Base-by-base conservation (phyloP, 345 rosid genomes). In the Citrus reticulata region DNA sequence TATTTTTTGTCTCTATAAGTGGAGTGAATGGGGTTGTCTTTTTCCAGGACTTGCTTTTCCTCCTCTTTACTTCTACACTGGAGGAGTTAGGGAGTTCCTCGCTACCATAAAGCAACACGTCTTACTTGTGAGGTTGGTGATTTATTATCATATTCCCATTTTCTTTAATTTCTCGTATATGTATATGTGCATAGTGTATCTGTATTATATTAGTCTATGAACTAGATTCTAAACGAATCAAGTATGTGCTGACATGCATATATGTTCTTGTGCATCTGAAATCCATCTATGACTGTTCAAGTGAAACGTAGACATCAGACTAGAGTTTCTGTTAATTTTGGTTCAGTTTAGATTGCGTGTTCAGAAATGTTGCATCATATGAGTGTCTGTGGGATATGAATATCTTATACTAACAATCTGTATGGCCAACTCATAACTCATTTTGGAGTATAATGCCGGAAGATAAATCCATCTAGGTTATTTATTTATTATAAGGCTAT, bases 11-110 rank as follows among this genome's bases (percentile, higher is more conserved):
- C 17, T 13, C 51, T 46, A 13, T 13, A 42, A 39, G 6, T 54
- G 72, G 51, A n/a, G 5, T 76, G 8, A 81, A 84, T 27, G 49
- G 24, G 72, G 13, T 24, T 79, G 37, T 80, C 85, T 69, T 85
- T 75, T 78, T 54, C 22, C 93, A 96, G 98, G 99, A 76, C 93
- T 94, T 81, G 98, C 98, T 75, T 88, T 71, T 82, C 97, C 99
- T 70, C 93, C 98, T 74, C 92, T 97, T 63, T 94, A 92, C 87
- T 94, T 97, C 84, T 97, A 94, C 86, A 97, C 81, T 73, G 98
- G 99, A 80, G 98, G 99, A 78, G 94, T 94, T 65, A 86, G 88
- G 82, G 95, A 94, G 88, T 93, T 94, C 84, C 90, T 97, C 57
- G 93, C 98, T 73, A 87, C 88, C 37, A 73, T 94, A 73, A 97